These are phyloP conservation scores for Golovinomyces cichoracearum DNA, from an alignment of 2,329 filamentous ascomycete genomes.

Conservation along the genomic window DNA sequence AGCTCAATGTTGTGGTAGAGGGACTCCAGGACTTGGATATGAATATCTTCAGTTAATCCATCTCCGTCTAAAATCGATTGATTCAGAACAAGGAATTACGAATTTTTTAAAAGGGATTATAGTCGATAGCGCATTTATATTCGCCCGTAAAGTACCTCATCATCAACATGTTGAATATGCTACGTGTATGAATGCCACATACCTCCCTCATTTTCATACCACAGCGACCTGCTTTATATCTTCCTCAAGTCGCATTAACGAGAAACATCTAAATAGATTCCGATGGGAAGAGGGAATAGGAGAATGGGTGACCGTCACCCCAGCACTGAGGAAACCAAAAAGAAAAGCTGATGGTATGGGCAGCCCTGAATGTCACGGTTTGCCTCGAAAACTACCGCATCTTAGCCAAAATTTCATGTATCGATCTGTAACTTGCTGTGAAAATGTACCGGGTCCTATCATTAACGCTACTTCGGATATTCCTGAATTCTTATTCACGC, in stretches of 20 bases:
- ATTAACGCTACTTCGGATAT: not conserved
- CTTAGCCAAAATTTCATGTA: constrained; percentile 1
- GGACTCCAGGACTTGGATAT: constrained; percentile 14
- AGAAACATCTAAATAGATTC: constrained; percentile 14
- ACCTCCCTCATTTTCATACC: constrained; percentile 4
- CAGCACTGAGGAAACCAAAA: constrained; percentile 13
- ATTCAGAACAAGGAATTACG: constrained; percentile 1
- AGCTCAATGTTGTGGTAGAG: constrained; percentile 23
- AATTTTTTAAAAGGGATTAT: constrained; percentile 10
- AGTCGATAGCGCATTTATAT: constrained; percentile 14
- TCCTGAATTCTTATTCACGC: not conserved
- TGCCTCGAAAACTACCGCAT: constrained; percentile 6
- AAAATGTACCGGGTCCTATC: not conserved
- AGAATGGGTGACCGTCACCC: constrained; percentile 28
- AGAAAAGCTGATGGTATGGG: constrained; percentile 6
- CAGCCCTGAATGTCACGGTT: constrained; percentile 7
- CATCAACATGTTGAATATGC: constrained; percentile 14
- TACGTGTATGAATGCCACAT: constrained; percentile 8
- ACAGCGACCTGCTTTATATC: not conserved
- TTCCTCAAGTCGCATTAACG: not conserved
- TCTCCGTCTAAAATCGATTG: constrained; percentile 5
- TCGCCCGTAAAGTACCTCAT: constrained; percentile 12
- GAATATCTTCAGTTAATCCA: constrained; percentile 18
- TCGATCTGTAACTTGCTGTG: not conserved
- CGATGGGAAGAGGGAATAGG: constrained; percentile 30